phyloP scores from a whole-genome alignment of 1,284 basidiomycete genomes.

The Phellopilus nigrolimitatus region DNA sequence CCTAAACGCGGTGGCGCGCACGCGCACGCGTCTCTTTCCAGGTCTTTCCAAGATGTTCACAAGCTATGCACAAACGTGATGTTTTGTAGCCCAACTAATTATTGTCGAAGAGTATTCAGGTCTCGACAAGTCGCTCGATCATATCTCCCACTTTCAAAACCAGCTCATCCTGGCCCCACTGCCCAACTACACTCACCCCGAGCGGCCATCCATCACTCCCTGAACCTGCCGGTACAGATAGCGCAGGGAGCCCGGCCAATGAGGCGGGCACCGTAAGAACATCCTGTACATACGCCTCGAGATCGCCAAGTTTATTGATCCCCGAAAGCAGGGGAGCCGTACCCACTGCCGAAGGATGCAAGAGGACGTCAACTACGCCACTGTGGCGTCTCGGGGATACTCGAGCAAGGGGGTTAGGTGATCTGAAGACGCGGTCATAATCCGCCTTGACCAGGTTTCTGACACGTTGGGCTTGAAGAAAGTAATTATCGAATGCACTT shows the following conservation, averaged over 20 bases:
- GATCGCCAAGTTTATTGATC: slow-evolving; percentile 21
- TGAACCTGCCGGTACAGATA: slow-evolving; percentile 64
- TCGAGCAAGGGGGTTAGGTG: slow-evolving; percentile 41
- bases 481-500: slow-evolving; percentile 96
- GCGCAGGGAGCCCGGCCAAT: slow-evolving; percentile 81
- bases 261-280: slow-evolving; percentile 90
- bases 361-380: slow-evolving; percentile 62
- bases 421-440: slow-evolving; percentile 67
- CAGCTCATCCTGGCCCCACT: slow-evolving; percentile 82
- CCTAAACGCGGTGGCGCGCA: background rate
- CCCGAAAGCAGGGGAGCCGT: slow-evolving; percentile 60
- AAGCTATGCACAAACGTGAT: background rate
- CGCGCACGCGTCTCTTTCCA: slow-evolving; percentile 5
- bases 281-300: slow-evolving; percentile 82
- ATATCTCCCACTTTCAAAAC: slow-evolving; percentile 37
- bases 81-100: background rate
- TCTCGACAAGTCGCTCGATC: background rate
- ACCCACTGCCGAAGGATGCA: slow-evolving; percentile 82
- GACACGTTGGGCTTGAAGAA: slow-evolving; percentile 85
- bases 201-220: slow-evolving; percentile 75
- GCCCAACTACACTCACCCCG: slow-evolving; percentile 80
- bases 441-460: slow-evolving; percentile 70
- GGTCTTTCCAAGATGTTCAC: background rate
- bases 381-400: slow-evolving; percentile 5
- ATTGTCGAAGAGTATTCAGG: background rate